phyloP scores from a whole-genome alignment of 2,329 filamentous ascomycete genomes.

The Rhynchosporium secalis region DNA sequence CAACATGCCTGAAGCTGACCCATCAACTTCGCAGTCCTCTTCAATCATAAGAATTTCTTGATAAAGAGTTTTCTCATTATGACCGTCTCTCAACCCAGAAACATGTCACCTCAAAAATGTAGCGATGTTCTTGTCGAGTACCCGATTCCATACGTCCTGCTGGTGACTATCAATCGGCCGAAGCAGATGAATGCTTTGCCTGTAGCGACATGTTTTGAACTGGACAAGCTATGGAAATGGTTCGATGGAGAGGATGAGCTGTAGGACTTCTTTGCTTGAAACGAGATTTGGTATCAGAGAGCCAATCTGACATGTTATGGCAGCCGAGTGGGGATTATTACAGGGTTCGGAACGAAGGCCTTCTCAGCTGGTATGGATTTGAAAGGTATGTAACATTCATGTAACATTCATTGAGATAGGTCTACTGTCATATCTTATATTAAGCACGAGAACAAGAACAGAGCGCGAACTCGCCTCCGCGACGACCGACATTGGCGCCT shows the following conservation, averaged over 20 bases:
- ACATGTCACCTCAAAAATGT: constrained; percentile 26
- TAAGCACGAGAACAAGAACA: not conserved
- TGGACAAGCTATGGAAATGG: constrained; percentile 52
- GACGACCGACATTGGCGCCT: not conserved
- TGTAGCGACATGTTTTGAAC: constrained; percentile 49
- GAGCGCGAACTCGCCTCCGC: not conserved
- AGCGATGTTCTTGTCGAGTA: constrained; percentile 43
- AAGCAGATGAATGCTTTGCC: constrained; percentile 49
- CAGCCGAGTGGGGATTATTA: constrained; percentile 48
- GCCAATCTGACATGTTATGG: not conserved
- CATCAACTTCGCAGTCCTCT: too few species aligned
- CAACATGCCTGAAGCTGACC: too few species aligned
- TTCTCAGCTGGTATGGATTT: constrained; percentile 58
- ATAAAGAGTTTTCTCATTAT: not conserved
- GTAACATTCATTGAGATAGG: too few species aligned
- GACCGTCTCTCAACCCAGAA: not conserved
- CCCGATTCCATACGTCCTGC: constrained; percentile 49
- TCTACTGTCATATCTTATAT: too few species aligned
- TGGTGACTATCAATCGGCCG: constrained; percentile 55
- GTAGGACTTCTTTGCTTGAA: not conserved
- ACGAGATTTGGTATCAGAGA: not conserved
- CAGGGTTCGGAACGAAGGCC: constrained; percentile 53
- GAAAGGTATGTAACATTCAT: constrained; percentile 38
- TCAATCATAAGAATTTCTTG: too few species aligned
- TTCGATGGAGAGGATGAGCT: constrained; percentile 52